A percentile compares a stretch with the other conserved stretches of the same genome.
Conservation (phyloP, 108 stramenopile species). For the Cyclotella baltica region DNA sequence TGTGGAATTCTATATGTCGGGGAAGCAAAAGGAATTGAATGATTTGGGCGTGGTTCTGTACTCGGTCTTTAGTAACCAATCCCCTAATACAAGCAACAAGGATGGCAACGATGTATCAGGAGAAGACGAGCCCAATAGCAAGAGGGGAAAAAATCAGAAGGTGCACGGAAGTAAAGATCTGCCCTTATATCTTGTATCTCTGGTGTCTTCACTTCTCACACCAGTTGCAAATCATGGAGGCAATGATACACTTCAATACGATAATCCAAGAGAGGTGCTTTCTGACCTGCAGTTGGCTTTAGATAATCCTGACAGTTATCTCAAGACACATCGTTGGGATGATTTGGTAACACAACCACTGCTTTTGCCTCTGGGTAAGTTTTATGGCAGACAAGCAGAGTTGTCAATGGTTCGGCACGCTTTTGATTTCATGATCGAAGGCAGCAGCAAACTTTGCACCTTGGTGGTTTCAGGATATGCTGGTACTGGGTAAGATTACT, state of each 20-base stretch:
- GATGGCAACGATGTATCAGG: neutral
- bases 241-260: neutral
- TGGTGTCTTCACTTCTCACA: slow-evolving; percentile 17
- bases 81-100: neutral
- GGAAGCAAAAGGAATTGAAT: slow-evolving; percentile 15
- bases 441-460: neutral
- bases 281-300: slow-evolving; percentile 16
- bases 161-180: neutral
- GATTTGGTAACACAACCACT: neutral
- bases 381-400: slow-evolving; percentile 29
- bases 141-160: slow-evolving; percentile 16
- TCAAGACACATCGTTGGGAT: slow-evolving; percentile 3
- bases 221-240: neutral
- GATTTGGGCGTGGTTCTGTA: slow-evolving; percentile 4
- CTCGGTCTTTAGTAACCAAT: neutral
- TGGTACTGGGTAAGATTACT: slow-evolving; percentile 27
- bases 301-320: neutral
- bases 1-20: neutral
- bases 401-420: slow-evolving; percentile 17
- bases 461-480: slow-evolving; percentile 28
- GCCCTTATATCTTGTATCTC: slow-evolving; percentile 18
- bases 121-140: neutral
- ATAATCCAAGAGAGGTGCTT: slow-evolving; percentile 8
- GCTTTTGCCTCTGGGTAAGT: slow-evolving; percentile 4
- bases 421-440: slow-evolving; percentile 15